Conservation (phyloP, 2,329 filamentous ascomycete species). For the Trichophyton benhamiae region DNA sequence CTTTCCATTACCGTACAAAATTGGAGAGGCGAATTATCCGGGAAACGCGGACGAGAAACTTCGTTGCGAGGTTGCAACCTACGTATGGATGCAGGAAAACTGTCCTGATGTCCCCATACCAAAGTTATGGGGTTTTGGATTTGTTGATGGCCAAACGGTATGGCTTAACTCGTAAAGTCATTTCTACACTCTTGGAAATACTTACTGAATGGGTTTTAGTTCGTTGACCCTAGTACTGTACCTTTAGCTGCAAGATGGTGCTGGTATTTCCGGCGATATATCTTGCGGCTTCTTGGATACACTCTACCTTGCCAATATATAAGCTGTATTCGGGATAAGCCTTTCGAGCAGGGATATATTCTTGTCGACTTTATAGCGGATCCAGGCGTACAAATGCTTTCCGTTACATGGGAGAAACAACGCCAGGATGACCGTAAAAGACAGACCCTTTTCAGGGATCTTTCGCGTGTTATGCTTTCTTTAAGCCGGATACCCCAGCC, state of each 20-base stretch:
- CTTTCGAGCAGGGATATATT: slow-evolving; percentile 20
- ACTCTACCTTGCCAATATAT: neutral
- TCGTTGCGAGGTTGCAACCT: slow-evolving; percentile 12
- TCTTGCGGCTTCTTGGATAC: neutral
- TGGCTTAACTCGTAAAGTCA: neutral
- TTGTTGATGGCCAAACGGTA: slow-evolving; percentile 17
- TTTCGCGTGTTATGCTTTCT: neutral
- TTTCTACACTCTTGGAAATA: neutral
- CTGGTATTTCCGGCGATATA: neutral
- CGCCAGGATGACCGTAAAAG: slow-evolving; percentile 10
- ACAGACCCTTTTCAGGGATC: slow-evolving; percentile 13
- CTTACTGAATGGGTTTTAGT: neutral
- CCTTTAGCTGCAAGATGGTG: neutral
- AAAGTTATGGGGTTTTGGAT: slow-evolving; percentile 12
- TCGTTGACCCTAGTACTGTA: neutral
- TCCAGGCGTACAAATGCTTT: slow-evolving; percentile 15
- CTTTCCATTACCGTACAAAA: slow-evolving; percentile 7
- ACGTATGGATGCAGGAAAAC: slow-evolving; percentile 9
- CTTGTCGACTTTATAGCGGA: slow-evolving; percentile 17
- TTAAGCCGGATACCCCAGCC: slow-evolving; percentile 16
- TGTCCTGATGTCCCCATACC: slow-evolving; percentile 12
- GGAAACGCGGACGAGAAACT: slow-evolving; percentile 11
- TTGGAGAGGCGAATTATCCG: slow-evolving; percentile 3
- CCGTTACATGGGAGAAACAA: slow-evolving; percentile 14
- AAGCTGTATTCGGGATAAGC: neutral